Base-by-base conservation (phyloP, 768 basidiomycete species). In the Crucibulum laeve region DNA sequence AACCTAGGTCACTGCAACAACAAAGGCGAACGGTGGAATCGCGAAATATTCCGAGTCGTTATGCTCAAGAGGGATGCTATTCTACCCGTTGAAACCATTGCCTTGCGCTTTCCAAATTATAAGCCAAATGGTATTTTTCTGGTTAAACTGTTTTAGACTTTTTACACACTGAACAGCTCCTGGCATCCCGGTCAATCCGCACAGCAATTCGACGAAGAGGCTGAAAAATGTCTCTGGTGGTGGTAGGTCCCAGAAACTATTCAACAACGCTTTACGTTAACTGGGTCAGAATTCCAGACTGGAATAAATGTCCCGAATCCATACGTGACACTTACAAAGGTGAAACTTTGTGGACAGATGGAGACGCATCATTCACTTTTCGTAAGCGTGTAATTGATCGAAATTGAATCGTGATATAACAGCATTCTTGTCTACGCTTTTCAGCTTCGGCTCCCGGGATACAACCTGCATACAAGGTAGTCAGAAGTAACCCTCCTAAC, bases 291-390 rank as follows among this genome's bases (percentile, higher is more conserved):
- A 13, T 19, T 23, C 18, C 23, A 40, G 39, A 40, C 39, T 40
- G 39, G 39, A 25, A 23, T 23, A 23, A 14, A 25, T 40, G 25
- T 25, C 39, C 39, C 18, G 39, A 40, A 25, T 13, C 39, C 39
- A 40, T 40, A 13, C 18, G 14, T 7, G 39, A 25, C 14, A 40
- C 39, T 25, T 21, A 25, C 18, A 14, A 21, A 8, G 39, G 39
- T n/a, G 39, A 40, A 19, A 40, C 18, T n/a, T 23, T 40, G 13
- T 40, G 39, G 39, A 40, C 39, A 14, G 39, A 40, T 25, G 39
- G 39, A 21, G 18, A n/a, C 25, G 18, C 39, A 30, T 7, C 28
- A 7, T 30, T 7, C n/a, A 7, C 28, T 30, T 30, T 30, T n/a
- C 8, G 28, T 30, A 30, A 7, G 28, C 8, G 28, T 30, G 28